These are phyloP conservation scores for Thozetella sp. DNA, from an alignment of 495 filamentous ascomycete species.

Conservation along the genomic window DNA sequence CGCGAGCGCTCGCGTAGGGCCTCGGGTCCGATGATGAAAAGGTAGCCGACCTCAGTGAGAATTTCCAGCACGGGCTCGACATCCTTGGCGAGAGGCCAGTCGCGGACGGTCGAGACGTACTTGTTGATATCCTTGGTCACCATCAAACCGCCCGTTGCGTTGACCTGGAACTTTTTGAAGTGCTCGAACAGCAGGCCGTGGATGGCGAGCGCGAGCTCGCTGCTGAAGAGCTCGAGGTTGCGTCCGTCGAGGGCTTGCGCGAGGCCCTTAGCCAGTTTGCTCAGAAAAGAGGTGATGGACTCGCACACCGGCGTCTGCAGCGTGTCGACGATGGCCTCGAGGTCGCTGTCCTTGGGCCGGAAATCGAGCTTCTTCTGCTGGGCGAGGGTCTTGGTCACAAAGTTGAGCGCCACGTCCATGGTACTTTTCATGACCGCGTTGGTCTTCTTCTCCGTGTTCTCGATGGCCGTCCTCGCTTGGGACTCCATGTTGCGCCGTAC, in stretches of 20 bases:
- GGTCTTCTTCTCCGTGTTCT: conserved; percentile 85
- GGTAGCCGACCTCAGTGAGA: conserved; percentile 88
- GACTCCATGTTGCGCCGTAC: conserved; percentile 90
- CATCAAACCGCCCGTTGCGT: conserved; percentile 89
- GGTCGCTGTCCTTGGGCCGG: conserved; percentile 82
- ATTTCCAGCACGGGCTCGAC: conserved; percentile 77
- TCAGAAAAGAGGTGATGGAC: conserved; percentile 75
- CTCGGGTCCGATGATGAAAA: conserved; percentile 94
- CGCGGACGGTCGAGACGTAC: conserved; percentile 80
- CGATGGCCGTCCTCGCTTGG: conserved; percentile 69
- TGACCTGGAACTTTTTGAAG: conserved; percentile 91
- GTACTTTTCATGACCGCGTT: conserved; percentile 84
- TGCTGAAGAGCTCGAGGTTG: conserved; percentile 76
- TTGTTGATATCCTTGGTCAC: conserved; percentile 94
- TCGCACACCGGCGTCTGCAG: conserved; percentile 87
- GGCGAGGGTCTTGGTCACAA: conserved; percentile 73
- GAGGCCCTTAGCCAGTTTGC: conserved; percentile 60
- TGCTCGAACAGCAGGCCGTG: conserved; percentile 83
- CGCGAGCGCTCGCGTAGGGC: conserved; percentile 74
- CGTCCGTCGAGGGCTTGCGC: conserved; percentile 71
- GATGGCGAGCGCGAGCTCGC: conserved; percentile 83
- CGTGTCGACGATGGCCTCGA: conserved; percentile 71
- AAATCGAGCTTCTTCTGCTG: conserved; percentile 93
- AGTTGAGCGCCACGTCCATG: conserved; percentile 79
- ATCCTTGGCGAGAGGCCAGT: conserved; percentile 75